Evolutionary conservation across 345 rosid species (phyloP).

Genomic region (Nephelium lappaceum): DNA sequence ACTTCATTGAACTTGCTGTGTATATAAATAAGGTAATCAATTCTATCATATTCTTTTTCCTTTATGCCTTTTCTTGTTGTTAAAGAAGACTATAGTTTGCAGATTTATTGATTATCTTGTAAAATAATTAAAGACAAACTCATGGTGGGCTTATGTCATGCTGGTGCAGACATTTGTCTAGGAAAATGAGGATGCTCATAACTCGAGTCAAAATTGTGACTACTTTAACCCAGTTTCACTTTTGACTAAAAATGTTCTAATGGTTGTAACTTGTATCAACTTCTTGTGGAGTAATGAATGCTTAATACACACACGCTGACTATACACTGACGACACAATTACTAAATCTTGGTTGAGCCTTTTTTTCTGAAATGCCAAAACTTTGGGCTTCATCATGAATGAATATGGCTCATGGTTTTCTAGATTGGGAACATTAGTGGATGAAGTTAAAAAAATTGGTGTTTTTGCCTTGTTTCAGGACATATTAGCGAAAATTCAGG

Average conservation of each 20-base stretch:
- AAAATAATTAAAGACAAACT: neutral
- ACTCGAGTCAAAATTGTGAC: neutral
- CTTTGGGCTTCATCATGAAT: neutral
- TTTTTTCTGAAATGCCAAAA: neutral
- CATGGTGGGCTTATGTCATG: neutral
- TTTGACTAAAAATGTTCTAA: neutral
- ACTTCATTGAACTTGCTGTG: constrained; percentile 3
- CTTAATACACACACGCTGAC: neutral
- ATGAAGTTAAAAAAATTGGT: constrained; percentile 10
- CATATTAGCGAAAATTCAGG: constrained; percentile 63
- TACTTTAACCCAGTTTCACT: neutral
- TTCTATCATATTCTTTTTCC: neutral
- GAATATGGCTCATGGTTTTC: neutral
- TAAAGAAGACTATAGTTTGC: neutral
- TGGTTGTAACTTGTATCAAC: neutral
- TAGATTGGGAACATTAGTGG: neutral
- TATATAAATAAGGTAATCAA: neutral
- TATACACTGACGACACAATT: too few species aligned
- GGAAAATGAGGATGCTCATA: neutral
- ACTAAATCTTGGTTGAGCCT: too few species aligned
- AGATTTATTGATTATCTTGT: neutral
- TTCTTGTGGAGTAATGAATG: neutral
- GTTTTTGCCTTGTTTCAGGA: constrained; percentile 52
- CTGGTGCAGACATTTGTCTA: too few species aligned
- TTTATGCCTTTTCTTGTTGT: neutral